phyloP scores from a whole-genome alignment of 2,329 filamentous ascomycete species.

The Pyricularia sp. region DNA sequence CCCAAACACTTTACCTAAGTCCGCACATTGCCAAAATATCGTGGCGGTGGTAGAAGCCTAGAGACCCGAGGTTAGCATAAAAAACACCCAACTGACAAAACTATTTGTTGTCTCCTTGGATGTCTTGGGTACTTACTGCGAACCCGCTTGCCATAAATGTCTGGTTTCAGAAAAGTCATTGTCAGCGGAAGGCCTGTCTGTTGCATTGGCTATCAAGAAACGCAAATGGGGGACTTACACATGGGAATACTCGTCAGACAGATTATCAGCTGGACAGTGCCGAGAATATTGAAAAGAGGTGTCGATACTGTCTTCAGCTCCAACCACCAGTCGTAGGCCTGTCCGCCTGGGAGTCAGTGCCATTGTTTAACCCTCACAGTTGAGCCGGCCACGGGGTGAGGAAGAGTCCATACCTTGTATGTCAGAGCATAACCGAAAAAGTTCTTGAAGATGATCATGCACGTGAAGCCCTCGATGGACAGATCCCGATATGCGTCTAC shows the following conservation, averaged over 20 bases:
- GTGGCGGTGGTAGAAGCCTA: slow-evolving; percentile 66
- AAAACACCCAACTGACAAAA: too few species aligned
- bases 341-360: neutral
- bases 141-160: slow-evolving; percentile 70
- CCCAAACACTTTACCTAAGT: slow-evolving; percentile 14
- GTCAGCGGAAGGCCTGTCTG: neutral
- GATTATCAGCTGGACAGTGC: slow-evolving; percentile 67
- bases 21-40: slow-evolving; percentile 51
- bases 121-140: too few species aligned
- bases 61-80: too few species aligned
- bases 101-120: too few species aligned
- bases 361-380: neutral
- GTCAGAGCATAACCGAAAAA: slow-evolving; percentile 83
- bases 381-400: neutral
- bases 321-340: slow-evolving; percentile 73
- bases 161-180: slow-evolving; percentile 28
- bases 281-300: slow-evolving; percentile 56
- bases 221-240: slow-evolving; percentile 42
- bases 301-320: slow-evolving; percentile 46
- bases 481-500: slow-evolving; percentile 90
- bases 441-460: slow-evolving; percentile 89
- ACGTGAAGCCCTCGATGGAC: slow-evolving; percentile 80
- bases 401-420: slow-evolving; percentile 40
- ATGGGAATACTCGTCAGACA: slow-evolving; percentile 67
- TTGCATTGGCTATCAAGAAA: neutral